These are phyloP conservation scores for Colletotrichum musae DNA, from an alignment of 2,329 filamentous ascomycete genomes.

Conservation along the genomic window DNA sequence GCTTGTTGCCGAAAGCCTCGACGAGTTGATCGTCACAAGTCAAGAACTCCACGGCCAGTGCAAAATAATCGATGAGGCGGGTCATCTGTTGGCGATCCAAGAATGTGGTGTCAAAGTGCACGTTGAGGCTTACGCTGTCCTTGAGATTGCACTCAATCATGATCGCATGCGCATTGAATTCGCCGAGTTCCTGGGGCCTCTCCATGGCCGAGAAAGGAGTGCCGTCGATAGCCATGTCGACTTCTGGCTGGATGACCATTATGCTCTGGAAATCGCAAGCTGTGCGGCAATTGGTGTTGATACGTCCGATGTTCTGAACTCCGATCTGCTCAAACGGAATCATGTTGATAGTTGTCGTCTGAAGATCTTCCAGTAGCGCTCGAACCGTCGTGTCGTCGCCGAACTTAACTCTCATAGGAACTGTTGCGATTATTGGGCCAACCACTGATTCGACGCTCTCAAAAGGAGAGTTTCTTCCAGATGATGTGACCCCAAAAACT, in stretches of 20 bases:
- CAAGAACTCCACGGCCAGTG: conserved; percentile 21
- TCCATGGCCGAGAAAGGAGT: conserved; percentile 11
- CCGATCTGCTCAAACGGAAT: conserved; percentile 50
- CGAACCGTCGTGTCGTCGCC: conserved; percentile 2
- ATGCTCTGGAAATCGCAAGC: conserved; percentile 38
- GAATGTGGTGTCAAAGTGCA: conserved; percentile 24
- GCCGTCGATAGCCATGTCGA: conserved; percentile 30
- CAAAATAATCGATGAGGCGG: conserved; percentile 29
- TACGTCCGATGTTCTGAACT: conserved; percentile 48
- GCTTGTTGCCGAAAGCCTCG: not conserved
- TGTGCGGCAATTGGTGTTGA: conserved; percentile 11
- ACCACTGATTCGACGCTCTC: conserved; percentile 42
- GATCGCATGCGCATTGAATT: conserved; percentile 32
- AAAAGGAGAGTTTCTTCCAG: conserved; percentile 45
- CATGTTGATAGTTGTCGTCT: conserved; percentile 47
- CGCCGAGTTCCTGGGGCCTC: conserved; percentile 32
- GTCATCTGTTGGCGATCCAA: conserved; percentile 3
- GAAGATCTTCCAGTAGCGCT: conserved; percentile 44
- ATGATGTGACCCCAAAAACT: conserved; percentile 57
- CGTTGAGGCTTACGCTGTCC: conserved; percentile 5
- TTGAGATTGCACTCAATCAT: conserved; percentile 34
- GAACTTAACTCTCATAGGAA: conserved; percentile 25
- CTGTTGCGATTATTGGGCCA: conserved; percentile 48
- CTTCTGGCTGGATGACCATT: conserved; percentile 41
- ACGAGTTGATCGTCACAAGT: not conserved